phyloP scores from a whole-genome alignment of 305 asterid species.

The Fraxinus platypoda region DNA sequence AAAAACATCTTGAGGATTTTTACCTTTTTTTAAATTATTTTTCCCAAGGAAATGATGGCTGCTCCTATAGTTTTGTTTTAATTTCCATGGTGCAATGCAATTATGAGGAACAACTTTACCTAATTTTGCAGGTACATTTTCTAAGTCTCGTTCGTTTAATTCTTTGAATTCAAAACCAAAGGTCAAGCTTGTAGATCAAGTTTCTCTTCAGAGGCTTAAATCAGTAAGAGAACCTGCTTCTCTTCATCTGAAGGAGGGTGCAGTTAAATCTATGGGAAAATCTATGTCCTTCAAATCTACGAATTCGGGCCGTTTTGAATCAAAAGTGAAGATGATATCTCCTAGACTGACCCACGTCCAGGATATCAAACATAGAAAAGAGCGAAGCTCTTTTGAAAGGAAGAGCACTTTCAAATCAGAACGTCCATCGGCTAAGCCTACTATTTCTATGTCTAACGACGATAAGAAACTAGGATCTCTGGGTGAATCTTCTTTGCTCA shows the following conservation, averaged over 20 bases:
- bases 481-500: constrained; percentile 43
- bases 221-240: constrained; percentile 54
- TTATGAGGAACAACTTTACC: not conserved
- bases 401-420: constrained; percentile 62
- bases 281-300: constrained; percentile 68
- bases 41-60: constrained; percentile 12
- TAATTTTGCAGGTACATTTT: constrained; percentile 58
- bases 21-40: not conserved
- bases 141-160: constrained; percentile 76
- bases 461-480: constrained; percentile 49
- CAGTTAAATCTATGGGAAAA: constrained; percentile 59
- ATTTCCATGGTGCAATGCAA: constrained; percentile 2
- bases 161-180: constrained; percentile 63
- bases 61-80: constrained; percentile 11
- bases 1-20: constrained; percentile 13
- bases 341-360: constrained; percentile 54
- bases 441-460: constrained; percentile 43
- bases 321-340: constrained; percentile 72
- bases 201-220: constrained; percentile 62
- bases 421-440: constrained; percentile 42
- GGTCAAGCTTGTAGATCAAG: constrained; percentile 72
- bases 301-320: constrained; percentile 51
- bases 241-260: constrained; percentile 54
- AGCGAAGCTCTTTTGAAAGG: constrained; percentile 54
- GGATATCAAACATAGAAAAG: constrained; percentile 56